Percentiles rank a stretch among this genome's conserved stretches.
phyloP scores from a whole-genome alignment of 179 eudicot species.

The Nepenthes alata region DNA sequence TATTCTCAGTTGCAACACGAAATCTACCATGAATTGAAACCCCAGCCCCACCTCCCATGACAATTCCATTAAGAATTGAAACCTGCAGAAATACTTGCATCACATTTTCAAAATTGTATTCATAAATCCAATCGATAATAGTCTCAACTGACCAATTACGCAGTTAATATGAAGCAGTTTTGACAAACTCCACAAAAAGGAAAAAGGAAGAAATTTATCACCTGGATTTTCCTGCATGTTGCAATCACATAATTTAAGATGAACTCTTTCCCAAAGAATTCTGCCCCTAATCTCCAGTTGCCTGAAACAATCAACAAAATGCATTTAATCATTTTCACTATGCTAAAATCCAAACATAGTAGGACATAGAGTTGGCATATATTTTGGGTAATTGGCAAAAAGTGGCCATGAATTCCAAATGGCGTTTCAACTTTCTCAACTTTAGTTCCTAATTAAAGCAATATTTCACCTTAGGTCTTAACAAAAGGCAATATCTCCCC shows the following conservation, averaged over 20 bases:
- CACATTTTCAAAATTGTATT: too few species aligned
- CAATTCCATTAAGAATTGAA: constrained; percentile 79
- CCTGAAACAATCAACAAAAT: constrained; percentile 33
- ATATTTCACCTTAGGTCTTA: too few species aligned
- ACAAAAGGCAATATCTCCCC: too few species aligned
- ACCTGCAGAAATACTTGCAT: constrained; percentile 31
- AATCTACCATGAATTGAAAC: constrained; percentile 79
- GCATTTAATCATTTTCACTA: constrained; percentile 1
- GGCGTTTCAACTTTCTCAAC: neutral
- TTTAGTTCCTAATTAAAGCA: too few species aligned
- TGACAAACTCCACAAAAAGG: too few species aligned
- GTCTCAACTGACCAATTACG: too few species aligned
- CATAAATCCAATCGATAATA: too few species aligned
- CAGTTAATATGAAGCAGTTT: too few species aligned
- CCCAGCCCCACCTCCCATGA: constrained; percentile 94
- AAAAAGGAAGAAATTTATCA: constrained; percentile 2
- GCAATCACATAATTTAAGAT: constrained; percentile 44
- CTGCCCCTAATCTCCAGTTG: constrained; percentile 43
- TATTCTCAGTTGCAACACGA: constrained; percentile 79
- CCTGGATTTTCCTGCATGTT: constrained; percentile 45
- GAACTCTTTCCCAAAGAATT: constrained; percentile 30
- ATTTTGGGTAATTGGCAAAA: neutral
- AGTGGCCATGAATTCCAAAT: too few species aligned
- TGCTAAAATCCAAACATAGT: constrained; percentile 11
- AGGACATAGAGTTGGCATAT: neutral